A percentile compares a stretch with the other conserved stretches of the same genome.
These are phyloP conservation scores for Fusarium poae DNA, from an alignment of 2,329 filamentous ascomycete species.

Conservation along the genomic window DNA sequence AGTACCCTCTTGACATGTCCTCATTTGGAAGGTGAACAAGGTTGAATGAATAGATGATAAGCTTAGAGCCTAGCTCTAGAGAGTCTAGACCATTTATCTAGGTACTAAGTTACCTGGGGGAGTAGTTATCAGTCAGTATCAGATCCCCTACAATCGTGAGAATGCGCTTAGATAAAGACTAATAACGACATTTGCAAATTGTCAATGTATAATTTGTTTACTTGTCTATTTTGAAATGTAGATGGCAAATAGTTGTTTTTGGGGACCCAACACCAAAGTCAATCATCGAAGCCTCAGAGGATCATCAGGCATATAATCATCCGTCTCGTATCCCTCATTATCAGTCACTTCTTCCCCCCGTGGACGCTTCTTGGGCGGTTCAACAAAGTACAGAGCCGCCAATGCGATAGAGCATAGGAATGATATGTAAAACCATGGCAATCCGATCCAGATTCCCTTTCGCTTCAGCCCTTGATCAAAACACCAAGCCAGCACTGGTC, in stretches of 20 bases:
- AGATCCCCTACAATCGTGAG: not conserved
- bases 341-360: conserved; percentile 33
- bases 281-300: conserved; percentile 44
- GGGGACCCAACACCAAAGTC: not conserved
- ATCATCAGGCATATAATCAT: conserved; percentile 44
- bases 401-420: conserved; percentile 49
- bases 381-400: conserved; percentile 52
- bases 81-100: not conserved
- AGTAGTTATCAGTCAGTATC: not conserved
- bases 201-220: conserved; percentile 1
- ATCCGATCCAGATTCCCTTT: conserved; percentile 55
- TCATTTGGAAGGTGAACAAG: conserved; percentile 40
- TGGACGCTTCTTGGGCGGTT: conserved; percentile 49
- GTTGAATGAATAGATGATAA: conserved; percentile 19
- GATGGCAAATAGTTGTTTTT: not conserved
- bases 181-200: not conserved
- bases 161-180: not conserved
- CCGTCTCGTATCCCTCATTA: conserved; percentile 36
- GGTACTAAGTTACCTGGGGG: not conserved
- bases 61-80: not conserved
- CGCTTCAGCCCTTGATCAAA: conserved; percentile 55
- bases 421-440: conserved; percentile 58
- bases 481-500: conserved; percentile 56
- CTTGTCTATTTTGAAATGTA: conserved; percentile 21
- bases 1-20: conserved; percentile 35